A percentile compares a stretch with the other conserved stretches of the same genome.
Evolutionary conservation across 768 basidiomycete species (phyloP).

Genomic region (Mycena kentingensis): DNA sequence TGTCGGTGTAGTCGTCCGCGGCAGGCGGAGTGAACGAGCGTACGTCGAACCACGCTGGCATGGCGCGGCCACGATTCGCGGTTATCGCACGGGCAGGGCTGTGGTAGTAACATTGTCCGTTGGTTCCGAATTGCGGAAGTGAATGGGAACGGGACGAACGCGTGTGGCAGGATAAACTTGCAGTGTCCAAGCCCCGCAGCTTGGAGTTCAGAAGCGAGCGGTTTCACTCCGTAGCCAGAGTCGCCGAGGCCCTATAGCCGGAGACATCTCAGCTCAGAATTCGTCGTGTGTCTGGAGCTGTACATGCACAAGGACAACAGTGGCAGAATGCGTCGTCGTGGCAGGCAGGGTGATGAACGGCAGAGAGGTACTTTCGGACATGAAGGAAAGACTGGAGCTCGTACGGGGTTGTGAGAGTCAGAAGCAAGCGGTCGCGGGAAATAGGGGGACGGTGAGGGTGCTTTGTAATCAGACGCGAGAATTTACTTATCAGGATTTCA

Average conservation of each 20-base stretch:
- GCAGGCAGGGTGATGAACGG: slow-evolving; percentile 12
- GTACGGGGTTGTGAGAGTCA: too few relatives aligned
- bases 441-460: too few relatives aligned
- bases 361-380: too few relatives aligned
- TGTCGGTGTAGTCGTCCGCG: slow-evolving; percentile 39
- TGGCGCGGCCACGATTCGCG: slow-evolving; percentile 3
- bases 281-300: neutral
- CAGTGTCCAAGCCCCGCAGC: slow-evolving; percentile 1
- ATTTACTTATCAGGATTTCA: too few relatives aligned
- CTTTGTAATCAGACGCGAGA: too few relatives aligned
- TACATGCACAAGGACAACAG: slow-evolving; percentile 21
- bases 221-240: slow-evolving; percentile 9
- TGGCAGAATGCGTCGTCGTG: slow-evolving; percentile 7
- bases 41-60: slow-evolving; percentile 16
- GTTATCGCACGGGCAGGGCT: slow-evolving; percentile 11
- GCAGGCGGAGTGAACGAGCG: slow-evolving; percentile 8
- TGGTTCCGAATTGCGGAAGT: too few relatives aligned
- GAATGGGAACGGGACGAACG: slow-evolving; percentile 7
- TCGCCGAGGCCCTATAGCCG: slow-evolving; percentile 10
- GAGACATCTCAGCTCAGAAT: neutral
- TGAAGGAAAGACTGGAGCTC: too few relatives aligned
- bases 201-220: slow-evolving; percentile 9
- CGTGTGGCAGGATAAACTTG: slow-evolving; percentile 10
- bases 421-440: too few relatives aligned
- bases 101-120: too few relatives aligned